A percentile compares a stretch with the other conserved stretches of the same genome.
phyloP scores from a whole-genome alignment of 192 early-diverging fungal species.

The Podila clonocystis region DNA sequence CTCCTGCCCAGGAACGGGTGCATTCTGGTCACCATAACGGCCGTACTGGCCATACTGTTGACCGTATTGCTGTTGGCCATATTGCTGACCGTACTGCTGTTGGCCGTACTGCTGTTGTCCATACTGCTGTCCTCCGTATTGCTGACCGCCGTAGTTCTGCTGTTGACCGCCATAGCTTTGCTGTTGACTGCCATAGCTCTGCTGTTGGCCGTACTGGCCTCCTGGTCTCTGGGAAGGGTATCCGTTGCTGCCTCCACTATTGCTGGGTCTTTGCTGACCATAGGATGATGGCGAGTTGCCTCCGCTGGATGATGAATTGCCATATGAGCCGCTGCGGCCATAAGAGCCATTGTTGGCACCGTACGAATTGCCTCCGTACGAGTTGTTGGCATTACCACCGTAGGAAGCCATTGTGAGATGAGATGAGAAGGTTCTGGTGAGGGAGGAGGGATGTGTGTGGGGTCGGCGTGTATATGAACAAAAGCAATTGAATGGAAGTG shows the following conservation, averaged over 20 bases:
- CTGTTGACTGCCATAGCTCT: conserved; percentile 8
- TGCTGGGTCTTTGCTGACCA: neutral
- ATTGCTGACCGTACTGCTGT: conserved; percentile 21
- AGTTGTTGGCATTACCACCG: conserved; percentile 7
- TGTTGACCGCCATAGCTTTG: conserved; percentile 8
- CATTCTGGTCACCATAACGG: conserved; percentile 42
- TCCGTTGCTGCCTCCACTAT: conserved; percentile 3
- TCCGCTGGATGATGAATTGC: conserved; percentile 3
- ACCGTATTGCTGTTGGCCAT: conserved; percentile 5
- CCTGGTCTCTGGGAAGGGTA: conserved; percentile 14
- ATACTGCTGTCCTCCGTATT: conserved; percentile 10
- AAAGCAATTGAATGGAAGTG: neutral
- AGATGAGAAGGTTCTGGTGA: neutral
- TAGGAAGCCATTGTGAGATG: conserved; percentile 12
- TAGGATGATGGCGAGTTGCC: conserved; percentile 5
- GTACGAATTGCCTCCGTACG: conserved; percentile 1
- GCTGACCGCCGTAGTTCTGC: conserved; percentile 7
- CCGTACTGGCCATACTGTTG: conserved; percentile 26
- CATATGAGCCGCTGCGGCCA: conserved; percentile 15
- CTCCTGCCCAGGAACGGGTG: conserved; percentile 55
- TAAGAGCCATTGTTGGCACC: conserved; percentile 13
- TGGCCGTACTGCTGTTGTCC: conserved; percentile 24
- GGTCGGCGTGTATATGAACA: neutral
- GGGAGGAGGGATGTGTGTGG: neutral
- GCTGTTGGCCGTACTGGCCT: conserved; percentile 31